These are phyloP conservation scores for Pharnaceum exiguum DNA, from an alignment of 148 eudicot genomes.

Conservation along the genomic window DNA sequence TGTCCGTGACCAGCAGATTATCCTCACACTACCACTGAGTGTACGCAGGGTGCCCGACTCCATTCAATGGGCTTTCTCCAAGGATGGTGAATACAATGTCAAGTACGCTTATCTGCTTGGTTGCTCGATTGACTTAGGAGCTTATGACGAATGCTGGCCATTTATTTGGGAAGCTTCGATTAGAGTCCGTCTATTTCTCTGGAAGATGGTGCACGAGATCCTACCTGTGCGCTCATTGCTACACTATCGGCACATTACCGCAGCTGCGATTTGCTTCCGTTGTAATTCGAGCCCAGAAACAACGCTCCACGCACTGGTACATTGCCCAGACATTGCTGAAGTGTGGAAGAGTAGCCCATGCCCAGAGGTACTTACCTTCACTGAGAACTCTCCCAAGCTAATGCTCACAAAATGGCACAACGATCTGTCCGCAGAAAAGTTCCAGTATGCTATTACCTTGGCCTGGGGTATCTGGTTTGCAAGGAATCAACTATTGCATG, in stretches of 20 bases:
- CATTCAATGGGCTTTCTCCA: conserved; percentile 6
- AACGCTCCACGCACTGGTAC: background rate
- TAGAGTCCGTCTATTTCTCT: background rate
- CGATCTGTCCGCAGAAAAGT: too few species aligned
- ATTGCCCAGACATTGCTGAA: background rate
- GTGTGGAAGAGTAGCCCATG: background rate
- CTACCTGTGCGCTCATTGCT: background rate
- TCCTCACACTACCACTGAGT: background rate
- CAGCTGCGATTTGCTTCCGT: background rate
- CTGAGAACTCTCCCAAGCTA: background rate
- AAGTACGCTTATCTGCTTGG: background rate
- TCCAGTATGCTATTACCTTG: too few species aligned
- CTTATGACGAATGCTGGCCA: too few species aligned
- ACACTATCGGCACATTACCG: background rate
- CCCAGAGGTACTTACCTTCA: background rate
- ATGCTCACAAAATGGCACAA: too few species aligned
- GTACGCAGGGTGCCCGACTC: background rate
- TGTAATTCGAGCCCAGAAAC: background rate
- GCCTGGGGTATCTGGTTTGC: background rate
- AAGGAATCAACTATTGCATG: too few species aligned
- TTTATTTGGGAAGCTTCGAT: background rate
- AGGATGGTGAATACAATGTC: background rate
- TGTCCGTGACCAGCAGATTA: background rate
- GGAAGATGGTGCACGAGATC: background rate
- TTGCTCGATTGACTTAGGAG: background rate